Conservation (phyloP, 2,329 filamentous ascomycete species). For the Aspergillus uvarum region DNA sequence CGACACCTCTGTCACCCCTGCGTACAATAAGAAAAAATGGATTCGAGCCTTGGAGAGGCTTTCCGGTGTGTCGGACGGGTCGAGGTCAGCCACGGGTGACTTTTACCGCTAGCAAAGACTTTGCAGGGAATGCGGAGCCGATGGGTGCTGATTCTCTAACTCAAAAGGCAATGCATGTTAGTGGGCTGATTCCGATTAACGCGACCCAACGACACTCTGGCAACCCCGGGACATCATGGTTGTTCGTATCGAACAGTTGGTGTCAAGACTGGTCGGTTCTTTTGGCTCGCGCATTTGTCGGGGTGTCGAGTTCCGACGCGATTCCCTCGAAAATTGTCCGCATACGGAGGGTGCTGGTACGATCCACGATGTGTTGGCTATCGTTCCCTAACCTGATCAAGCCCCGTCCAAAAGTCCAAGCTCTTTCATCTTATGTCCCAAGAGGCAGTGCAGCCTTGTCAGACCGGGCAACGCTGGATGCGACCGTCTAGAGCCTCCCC, state of each 20-base stretch:
- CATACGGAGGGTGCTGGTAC: neutral
- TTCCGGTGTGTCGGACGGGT: neutral
- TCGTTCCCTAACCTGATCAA: neutral
- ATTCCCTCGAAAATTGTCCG: neutral
- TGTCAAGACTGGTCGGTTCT: neutral
- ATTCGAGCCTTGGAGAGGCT: neutral
- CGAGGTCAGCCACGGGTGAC: neutral
- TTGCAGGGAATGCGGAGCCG: neutral
- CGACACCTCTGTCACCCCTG: neutral
- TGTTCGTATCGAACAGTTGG: neutral
- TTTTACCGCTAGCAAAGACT: neutral
- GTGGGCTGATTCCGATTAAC: slow-evolving; percentile 7
- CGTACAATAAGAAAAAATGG: neutral
- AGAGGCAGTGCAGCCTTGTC: neutral
- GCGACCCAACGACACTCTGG: neutral
- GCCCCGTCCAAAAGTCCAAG: neutral
- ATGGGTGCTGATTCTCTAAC: slow-evolving; percentile 11
- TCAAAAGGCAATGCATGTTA: slow-evolving; percentile 14
- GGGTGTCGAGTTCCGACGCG: neutral
- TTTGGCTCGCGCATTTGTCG: neutral
- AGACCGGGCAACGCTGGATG: slow-evolving; percentile 10
- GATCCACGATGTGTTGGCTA: neutral
- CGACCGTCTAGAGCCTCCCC: slow-evolving; percentile 16
- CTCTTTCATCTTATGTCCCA: neutral
- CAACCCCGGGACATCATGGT: neutral